Conservation (phyloP, 2,329 filamentous ascomycete genomes). For the Chaetomiaceae sp. region DNA sequence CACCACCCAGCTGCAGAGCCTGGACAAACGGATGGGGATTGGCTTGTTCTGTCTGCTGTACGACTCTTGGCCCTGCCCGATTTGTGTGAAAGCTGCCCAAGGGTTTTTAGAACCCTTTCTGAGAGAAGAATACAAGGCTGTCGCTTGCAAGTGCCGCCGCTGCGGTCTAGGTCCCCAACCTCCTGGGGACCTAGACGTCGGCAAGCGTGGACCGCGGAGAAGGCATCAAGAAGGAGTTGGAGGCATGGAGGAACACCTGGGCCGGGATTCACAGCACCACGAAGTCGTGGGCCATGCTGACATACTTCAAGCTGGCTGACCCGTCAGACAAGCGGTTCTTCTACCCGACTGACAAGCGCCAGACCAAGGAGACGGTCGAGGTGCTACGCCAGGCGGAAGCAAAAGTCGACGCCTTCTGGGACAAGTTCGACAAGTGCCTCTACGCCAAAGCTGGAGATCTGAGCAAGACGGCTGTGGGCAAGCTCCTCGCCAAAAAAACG, state of each 20-base stretch:
- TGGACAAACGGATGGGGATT: neutral
- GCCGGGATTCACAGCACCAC: neutral
- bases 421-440: slow-evolving; percentile 29
- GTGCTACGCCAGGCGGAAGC: slow-evolving; percentile 42
- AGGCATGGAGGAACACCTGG: slow-evolving; percentile 6
- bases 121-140: too few species aligned
- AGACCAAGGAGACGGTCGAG: slow-evolving; percentile 41
- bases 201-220: slow-evolving; percentile 23
- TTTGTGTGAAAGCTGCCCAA: neutral
- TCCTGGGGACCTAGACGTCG: too few species aligned
- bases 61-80: neutral
- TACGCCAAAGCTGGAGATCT: slow-evolving; percentile 21
- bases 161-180: too few species aligned
- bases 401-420: slow-evolving; percentile 46
- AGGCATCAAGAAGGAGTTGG: slow-evolving; percentile 29
- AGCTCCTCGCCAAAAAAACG: slow-evolving; percentile 33
- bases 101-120: too few species aligned
- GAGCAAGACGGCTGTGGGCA: slow-evolving; percentile 26
- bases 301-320: slow-evolving; percentile 24
- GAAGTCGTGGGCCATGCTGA: neutral
- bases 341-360: slow-evolving; percentile 41
- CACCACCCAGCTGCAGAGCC: neutral
- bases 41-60: neutral
- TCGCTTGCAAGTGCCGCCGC: too few species aligned
- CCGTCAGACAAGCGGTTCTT: slow-evolving; percentile 38